phyloP scores from a whole-genome alignment of 2,329 filamentous ascomycete species.

The Westerdykella ornata region DNA sequence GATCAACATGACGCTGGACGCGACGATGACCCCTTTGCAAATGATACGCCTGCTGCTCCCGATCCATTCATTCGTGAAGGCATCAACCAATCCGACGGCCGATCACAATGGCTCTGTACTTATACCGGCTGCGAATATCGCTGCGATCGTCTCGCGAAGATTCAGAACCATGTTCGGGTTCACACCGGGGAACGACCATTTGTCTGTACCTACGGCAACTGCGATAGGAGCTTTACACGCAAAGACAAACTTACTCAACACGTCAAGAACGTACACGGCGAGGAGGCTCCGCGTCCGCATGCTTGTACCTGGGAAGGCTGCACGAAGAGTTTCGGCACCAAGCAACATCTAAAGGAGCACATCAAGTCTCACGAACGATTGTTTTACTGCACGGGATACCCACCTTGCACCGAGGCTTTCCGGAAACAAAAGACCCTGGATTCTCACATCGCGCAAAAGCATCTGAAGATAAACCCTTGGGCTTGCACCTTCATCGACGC shows the following conservation, averaged over 20 bases:
- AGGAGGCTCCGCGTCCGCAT: slow-evolving; percentile 56
- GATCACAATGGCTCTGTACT: slow-evolving; percentile 60
- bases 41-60: neutral
- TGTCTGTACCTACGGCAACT: slow-evolving; percentile 61
- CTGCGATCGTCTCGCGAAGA: slow-evolving; percentile 69
- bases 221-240: slow-evolving; percentile 78
- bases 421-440: slow-evolving; percentile 82
- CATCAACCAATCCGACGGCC: slow-evolving; percentile 23
- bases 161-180: slow-evolving; percentile 60
- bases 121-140: slow-evolving; percentile 68
- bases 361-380: slow-evolving; percentile 69
- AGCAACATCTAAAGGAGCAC: slow-evolving; percentile 70
- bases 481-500: slow-evolving; percentile 57
- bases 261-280: slow-evolving; percentile 70
- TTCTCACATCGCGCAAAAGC: slow-evolving; percentile 70
- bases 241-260: slow-evolving; percentile 83
- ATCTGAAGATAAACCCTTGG: slow-evolving; percentile 65
- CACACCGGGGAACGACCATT: slow-evolving; percentile 82
- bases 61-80: slow-evolving; percentile 23
- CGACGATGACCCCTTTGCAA: neutral
- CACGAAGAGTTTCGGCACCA: slow-evolving; percentile 73
- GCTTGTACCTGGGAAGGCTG: slow-evolving; percentile 67
- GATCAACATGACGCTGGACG: neutral
- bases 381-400: slow-evolving; percentile 65
- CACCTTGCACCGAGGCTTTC: slow-evolving; percentile 69